phyloP scores from a whole-genome alignment of 2,329 filamentous ascomycete genomes.

The Emericellopsis atlantica region DNA sequence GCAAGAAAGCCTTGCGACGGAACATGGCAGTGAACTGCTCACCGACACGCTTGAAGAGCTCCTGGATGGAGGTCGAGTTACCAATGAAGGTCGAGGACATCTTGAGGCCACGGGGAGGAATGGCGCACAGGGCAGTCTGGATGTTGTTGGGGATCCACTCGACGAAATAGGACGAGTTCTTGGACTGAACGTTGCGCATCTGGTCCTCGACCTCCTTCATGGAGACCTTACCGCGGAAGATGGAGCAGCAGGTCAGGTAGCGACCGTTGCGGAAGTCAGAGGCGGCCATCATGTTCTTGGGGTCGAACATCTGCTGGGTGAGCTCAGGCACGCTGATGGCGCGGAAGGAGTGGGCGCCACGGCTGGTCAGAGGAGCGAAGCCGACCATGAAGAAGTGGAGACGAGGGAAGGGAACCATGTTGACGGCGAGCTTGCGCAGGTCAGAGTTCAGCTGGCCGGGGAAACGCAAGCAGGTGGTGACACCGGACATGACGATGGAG shows the following conservation, averaged over 20 bases:
- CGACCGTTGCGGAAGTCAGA: slow-evolving; percentile 99
- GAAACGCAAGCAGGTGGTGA: slow-evolving; percentile 98
- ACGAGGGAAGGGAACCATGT: slow-evolving; percentile 99
- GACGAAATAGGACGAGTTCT: slow-evolving; percentile 99
- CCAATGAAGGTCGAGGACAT: slow-evolving; percentile 99
- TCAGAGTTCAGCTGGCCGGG: slow-evolving; percentile 99
- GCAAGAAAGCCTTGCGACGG: slow-evolving; percentile 99
- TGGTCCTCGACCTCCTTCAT: slow-evolving; percentile 99
- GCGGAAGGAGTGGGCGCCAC: slow-evolving; percentile 81
- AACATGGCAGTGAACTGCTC: slow-evolving; percentile 99
- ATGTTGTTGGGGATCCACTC: slow-evolving; percentile 99
- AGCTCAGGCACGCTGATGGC: slow-evolving; percentile 95
- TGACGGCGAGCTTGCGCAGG: slow-evolving; percentile 97
- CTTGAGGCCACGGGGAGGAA: slow-evolving; percentile 93
- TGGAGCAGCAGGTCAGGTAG: slow-evolving; percentile 98
- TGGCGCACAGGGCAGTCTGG: slow-evolving; percentile 97
- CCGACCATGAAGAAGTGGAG: slow-evolving; percentile 99
- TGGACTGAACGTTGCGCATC: slow-evolving; percentile 99
- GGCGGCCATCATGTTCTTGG: slow-evolving; percentile 99
- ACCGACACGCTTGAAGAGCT: slow-evolving; percentile 99
- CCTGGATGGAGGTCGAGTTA: slow-evolving; percentile 99
- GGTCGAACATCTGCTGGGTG: slow-evolving; percentile 99
- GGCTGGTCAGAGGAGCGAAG: slow-evolving; percentile 93
- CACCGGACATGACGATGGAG: slow-evolving; percentile 98
- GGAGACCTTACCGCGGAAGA: slow-evolving; percentile 99